Percentiles rank a stretch among this genome's conserved stretches.
These are phyloP conservation scores for Piper betle DNA, from an alignment of 164 flowering plant genomes.

Conservation along the genomic window DNA sequence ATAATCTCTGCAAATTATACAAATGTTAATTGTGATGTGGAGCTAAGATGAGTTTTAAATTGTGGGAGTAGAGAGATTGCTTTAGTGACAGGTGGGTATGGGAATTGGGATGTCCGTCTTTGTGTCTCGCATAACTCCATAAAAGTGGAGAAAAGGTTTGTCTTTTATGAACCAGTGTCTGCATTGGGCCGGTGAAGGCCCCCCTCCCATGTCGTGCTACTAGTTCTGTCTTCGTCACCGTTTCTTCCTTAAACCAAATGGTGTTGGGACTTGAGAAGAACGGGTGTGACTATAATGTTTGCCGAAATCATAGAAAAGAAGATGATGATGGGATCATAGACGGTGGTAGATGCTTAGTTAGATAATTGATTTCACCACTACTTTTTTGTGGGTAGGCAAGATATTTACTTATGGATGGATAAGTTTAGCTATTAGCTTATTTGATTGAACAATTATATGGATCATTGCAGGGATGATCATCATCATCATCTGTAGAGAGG, in stretches of 20 bases:
- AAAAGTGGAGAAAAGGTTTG: not conserved
- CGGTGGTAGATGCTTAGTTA: not conserved
- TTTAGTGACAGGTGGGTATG: not conserved
- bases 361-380: no score
- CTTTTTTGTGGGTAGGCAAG: no score
- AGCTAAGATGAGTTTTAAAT: not conserved
- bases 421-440: not conserved
- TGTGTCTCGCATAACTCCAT: not conserved
- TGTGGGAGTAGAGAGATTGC: not conserved
- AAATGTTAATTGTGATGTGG: not conserved
- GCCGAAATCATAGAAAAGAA: not conserved
- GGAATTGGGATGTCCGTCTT: not conserved
- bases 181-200: not conserved
- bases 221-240: not conserved
- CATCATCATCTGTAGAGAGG: conserved; percentile 16
- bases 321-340: not conserved
- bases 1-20: no score
- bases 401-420: no score
- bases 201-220: not conserved
- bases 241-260: not conserved
- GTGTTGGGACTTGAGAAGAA: no score
- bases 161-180: not conserved
- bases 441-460: not conserved
- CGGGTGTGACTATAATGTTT: no score
- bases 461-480: not conserved